Percentiles rank a stretch among this genome's conserved stretches.
Evolutionary conservation across 805 yeast genomes (phyloP).

Genomic region (Monosporozyma unispora): DNA sequence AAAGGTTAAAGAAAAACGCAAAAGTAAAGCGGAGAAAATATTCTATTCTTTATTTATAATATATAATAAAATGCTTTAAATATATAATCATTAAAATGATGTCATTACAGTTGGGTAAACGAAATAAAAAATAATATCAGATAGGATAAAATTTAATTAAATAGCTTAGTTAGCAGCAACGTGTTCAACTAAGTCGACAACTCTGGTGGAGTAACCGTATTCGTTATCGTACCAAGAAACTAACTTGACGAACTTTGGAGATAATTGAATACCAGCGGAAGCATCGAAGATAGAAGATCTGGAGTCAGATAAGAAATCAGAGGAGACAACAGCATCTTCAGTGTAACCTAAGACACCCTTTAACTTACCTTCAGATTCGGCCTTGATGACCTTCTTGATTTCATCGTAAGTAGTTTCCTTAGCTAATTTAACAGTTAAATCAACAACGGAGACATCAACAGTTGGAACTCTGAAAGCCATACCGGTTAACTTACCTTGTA

Average conservation of each 20-base stretch:
- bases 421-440: constrained; percentile 55
- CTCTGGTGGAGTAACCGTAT: constrained; percentile 70
- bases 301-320: constrained; percentile 56
- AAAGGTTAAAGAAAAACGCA: too few relatives aligned
- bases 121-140: background rate
- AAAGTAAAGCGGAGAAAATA: background rate
- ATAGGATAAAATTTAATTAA: background rate
- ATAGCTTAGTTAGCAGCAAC: constrained; percentile 35
- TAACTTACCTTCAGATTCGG: constrained; percentile 49
- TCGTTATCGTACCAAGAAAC: constrained; percentile 70
- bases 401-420: constrained; percentile 54
- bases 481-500: constrained; percentile 67
- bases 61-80: background rate
- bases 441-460: constrained; percentile 64
- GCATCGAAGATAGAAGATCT: constrained; percentile 62
- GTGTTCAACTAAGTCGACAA: constrained; percentile 59
- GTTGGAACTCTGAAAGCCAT: constrained; percentile 70
- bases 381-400: constrained; percentile 50
- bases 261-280: constrained; percentile 59
- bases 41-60: background rate
- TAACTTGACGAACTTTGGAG: constrained; percentile 63
- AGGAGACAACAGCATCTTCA: constrained; percentile 60
- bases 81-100: background rate
- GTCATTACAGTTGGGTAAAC: background rate
- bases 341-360: constrained; percentile 63